Conservation (phyloP, 2,329 filamentous ascomycete genomes). For the Fusarium redolens region DNA sequence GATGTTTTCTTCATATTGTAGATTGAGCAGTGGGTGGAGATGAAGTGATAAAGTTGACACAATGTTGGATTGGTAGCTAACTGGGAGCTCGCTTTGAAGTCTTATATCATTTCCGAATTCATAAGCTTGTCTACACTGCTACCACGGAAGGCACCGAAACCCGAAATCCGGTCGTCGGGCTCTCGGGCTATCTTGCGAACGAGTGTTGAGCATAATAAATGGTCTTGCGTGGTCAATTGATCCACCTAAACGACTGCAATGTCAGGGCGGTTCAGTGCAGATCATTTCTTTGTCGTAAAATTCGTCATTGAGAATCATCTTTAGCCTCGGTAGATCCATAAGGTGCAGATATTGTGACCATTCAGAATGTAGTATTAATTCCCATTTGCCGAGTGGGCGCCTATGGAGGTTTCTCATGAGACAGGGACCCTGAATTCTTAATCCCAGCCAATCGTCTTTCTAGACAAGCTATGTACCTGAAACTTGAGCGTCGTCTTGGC, state of each 20-base stretch:
- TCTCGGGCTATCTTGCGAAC: background rate
- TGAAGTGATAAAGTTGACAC: no score
- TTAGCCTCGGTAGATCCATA: background rate
- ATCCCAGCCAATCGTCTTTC: fast-evolving
- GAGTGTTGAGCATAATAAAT: background rate
- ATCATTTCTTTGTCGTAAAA: fast-evolving
- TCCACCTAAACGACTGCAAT: background rate
- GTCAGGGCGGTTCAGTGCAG: background rate
- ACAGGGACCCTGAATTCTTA: background rate
- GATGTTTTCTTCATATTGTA: background rate
- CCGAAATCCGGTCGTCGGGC: background rate
- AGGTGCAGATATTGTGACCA: fast-evolving
- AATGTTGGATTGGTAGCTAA: background rate
- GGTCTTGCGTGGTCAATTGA: background rate
- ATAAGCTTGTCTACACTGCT: background rate
- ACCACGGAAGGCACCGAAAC: background rate
- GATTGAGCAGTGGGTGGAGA: no score
- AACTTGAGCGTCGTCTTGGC: fast-evolving
- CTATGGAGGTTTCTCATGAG: background rate
- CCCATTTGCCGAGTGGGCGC: no score
- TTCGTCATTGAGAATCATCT: fast-evolving
- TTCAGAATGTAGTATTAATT: fast-evolving
- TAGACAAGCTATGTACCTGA: fast-evolving
- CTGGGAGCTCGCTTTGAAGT: background rate
- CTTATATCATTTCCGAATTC: background rate